phyloP scores from a whole-genome alignment of 192 early-diverging fungal species.

The Neocallimastix lanati region DNA sequence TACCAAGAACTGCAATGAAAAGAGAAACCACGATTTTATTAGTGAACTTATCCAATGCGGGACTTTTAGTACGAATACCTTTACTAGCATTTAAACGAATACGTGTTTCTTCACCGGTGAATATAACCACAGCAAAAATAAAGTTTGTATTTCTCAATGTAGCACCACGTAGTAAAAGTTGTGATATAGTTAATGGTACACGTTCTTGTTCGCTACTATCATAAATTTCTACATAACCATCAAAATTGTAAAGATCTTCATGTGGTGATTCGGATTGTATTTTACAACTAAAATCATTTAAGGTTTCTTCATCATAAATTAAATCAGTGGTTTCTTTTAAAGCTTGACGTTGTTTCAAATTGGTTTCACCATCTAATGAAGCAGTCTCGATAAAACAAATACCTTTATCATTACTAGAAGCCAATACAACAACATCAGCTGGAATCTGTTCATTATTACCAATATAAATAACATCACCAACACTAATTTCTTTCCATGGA shows the following conservation, averaged over 20 bases:
- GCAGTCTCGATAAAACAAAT: conserved; percentile 74
- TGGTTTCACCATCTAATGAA: conserved; percentile 74
- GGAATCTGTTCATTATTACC: conserved; percentile 63
- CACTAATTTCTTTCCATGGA: conserved; percentile 7
- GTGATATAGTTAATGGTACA: conserved; percentile 53
- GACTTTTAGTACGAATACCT: conserved; percentile 10
- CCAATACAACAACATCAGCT: conserved; percentile 57
- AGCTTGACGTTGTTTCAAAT: conserved; percentile 67
- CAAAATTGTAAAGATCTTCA: conserved; percentile 66
- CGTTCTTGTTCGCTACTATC: conserved; percentile 8
- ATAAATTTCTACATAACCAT: conserved; percentile 50
- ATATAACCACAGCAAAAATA: conserved; percentile 50
- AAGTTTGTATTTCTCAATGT: conserved; percentile 65
- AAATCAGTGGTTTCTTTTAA: conserved; percentile 33
- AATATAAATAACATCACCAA: conserved; percentile 63
- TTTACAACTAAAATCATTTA: conserved; percentile 30
- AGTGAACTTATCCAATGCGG: conserved; percentile 14
- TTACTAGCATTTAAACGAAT: conserved; percentile 22
- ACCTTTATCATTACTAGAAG: conserved; percentile 49
- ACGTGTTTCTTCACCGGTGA: conserved; percentile 33
- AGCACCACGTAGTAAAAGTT: conserved; percentile 71
- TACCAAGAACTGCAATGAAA: conserved; percentile 9
- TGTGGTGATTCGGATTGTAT: conserved; percentile 55
- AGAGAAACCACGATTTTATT: conserved; percentile 18
- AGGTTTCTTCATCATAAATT: conserved; percentile 17